These are phyloP conservation scores for Candida xyloterini DNA, from an alignment of 805 yeast species.

Conservation along the genomic window DNA sequence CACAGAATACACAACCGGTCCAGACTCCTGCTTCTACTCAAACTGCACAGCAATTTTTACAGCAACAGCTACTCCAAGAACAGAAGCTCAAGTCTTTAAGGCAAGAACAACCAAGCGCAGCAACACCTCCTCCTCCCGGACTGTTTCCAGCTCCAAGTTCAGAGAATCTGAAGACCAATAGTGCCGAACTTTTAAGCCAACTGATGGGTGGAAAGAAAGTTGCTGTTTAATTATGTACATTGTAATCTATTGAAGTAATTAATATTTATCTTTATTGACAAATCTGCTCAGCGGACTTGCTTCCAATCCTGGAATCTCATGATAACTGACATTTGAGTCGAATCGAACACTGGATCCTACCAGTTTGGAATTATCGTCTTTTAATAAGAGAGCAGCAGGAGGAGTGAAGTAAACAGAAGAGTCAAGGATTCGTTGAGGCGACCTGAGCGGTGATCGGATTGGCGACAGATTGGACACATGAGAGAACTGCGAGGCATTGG, in stretches of 20 bases:
- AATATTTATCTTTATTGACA: constrained; percentile 20
- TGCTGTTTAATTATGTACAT: constrained; percentile 16
- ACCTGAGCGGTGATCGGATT: constrained; percentile 15
- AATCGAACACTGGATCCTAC: constrained; percentile 27
- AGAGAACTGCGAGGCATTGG: constrained; percentile 7
- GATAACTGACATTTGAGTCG: constrained; percentile 31
- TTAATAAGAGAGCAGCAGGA: constrained; percentile 12
- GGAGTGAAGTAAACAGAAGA: constrained; percentile 25
- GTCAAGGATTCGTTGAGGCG: constrained; percentile 19
- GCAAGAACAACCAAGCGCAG: constrained; percentile 30
- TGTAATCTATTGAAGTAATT: constrained; percentile 1
- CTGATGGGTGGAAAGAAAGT: constrained; percentile 70
- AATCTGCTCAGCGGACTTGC: constrained; percentile 23
- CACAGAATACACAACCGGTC: constrained; percentile 15
- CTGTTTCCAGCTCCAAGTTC: constrained; percentile 36
- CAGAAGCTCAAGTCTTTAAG: constrained; percentile 26
- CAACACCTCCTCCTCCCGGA: constrained; percentile 77
- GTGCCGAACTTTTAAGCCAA: constrained; percentile 76
- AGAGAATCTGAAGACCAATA: constrained; percentile 21
- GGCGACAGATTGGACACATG: constrained; percentile 10
- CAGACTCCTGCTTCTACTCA: constrained; percentile 19
- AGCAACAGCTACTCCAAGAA: constrained; percentile 32
- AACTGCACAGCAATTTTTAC: constrained; percentile 30
- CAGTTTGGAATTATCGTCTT: constrained; percentile 9
- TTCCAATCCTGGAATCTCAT: constrained; percentile 19